Percentiles rank a stretch among this genome's conserved stretches.
Conservation (phyloP, 2,329 filamentous ascomycete species). For the Verticillium klebahnii region DNA sequence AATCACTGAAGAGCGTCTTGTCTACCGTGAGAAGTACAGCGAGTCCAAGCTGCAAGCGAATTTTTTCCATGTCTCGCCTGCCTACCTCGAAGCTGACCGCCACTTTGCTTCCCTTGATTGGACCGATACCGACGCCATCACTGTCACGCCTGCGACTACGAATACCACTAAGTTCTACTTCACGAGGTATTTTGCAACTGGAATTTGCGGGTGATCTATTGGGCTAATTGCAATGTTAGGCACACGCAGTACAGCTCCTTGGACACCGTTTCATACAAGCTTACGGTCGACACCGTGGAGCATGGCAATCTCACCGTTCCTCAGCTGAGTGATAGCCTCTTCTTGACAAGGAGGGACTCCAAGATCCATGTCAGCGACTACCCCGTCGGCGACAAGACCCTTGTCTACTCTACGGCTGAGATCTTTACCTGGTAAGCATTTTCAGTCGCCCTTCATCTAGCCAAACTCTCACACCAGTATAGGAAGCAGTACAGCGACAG, state of each 20-base stretch:
- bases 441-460: too few relatives aligned
- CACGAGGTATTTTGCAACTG: slow-evolving; percentile 6
- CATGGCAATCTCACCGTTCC: slow-evolving; percentile 49
- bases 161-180: slow-evolving; percentile 54
- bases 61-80: slow-evolving; percentile 64
- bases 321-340: slow-evolving; percentile 47
- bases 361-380: slow-evolving; percentile 63
- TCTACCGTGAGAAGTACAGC: slow-evolving; percentile 67
- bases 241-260: slow-evolving; percentile 57
- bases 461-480: neutral
- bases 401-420: slow-evolving; percentile 64
- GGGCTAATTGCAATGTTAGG: slow-evolving; percentile 28
- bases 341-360: slow-evolving; percentile 54
- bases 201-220: neutral
- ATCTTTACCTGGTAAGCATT: slow-evolving; percentile 48
- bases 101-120: slow-evolving; percentile 17
- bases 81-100: slow-evolving; percentile 57
- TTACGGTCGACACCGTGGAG: slow-evolving; percentile 51
- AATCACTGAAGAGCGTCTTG: slow-evolving; percentile 61
- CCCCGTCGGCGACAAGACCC: slow-evolving; percentile 46
- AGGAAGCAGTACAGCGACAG: slow-evolving; percentile 52
- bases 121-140: slow-evolving; percentile 37
- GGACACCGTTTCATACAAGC: slow-evolving; percentile 51
- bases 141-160: slow-evolving; percentile 54
- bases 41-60: slow-evolving; percentile 68